phyloP scores from a whole-genome alignment of 441 rosid species.

The Mallotus japonicus region DNA sequence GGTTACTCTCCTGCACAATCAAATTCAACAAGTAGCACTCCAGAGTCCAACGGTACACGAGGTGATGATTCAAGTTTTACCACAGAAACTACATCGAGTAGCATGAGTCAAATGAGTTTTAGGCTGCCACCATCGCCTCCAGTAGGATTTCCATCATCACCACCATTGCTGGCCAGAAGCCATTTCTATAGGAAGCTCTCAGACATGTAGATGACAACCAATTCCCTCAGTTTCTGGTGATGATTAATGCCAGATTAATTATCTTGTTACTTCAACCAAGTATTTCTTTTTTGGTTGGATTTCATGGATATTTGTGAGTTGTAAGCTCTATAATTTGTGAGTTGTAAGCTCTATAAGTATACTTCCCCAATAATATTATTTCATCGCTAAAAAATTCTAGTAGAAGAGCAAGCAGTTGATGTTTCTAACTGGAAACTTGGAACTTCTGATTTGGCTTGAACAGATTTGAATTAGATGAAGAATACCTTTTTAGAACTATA shows the following conservation, averaged over 20 bases:
- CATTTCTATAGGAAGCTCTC: conserved; percentile 16
- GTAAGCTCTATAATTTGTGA: too few species aligned
- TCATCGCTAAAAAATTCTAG: neutral
- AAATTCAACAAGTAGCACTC: conserved; percentile 34
- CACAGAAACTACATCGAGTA: conserved; percentile 20
- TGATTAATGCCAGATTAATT: neutral
- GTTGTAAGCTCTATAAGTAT: neutral
- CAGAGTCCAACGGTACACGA: conserved; percentile 32
- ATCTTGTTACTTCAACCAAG: neutral
- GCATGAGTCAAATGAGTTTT: conserved; percentile 11
- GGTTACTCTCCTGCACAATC: conserved; percentile 43
- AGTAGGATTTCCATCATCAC: conserved; percentile 23
- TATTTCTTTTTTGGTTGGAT: neutral
- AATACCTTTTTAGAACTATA: neutral
- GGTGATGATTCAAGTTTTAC: conserved; percentile 23
- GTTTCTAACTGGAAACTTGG: too few species aligned
- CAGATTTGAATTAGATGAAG: too few species aligned
- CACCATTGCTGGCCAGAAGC: conserved; percentile 23
- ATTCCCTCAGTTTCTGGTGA: neutral
- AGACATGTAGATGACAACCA: neutral
- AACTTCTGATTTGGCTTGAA: too few species aligned
- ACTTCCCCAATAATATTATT: neutral
- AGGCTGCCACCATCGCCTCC: conserved; percentile 31
- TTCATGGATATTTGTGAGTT: neutral
- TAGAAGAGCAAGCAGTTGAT: too few species aligned